Evolutionary conservation across 257 asterid genomes (phyloP), one percentile per base, ranked within the genome.

Genomic region (Plantago major): DNA sequence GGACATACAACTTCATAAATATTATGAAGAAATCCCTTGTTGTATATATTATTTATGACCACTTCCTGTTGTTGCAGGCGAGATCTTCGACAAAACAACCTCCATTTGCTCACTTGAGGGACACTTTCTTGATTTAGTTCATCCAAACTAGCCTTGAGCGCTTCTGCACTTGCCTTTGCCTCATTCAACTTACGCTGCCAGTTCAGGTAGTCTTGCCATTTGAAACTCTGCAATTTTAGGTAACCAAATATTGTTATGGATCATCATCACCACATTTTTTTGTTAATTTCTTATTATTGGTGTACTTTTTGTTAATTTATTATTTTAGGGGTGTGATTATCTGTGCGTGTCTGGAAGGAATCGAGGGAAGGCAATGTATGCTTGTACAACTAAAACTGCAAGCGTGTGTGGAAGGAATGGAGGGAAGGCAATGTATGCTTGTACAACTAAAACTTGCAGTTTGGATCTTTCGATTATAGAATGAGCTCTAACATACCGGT

Each of bases 111-210:
- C 73, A 71, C 83, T 37, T 57, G 84, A 47, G 73, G 81, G 78
- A 74, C 83, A 66, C 16, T 76, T 62, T 83, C 85, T 67, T 74
- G 75, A 72, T 72, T 67, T 46, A 92, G 58, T 74, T 77, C 91
- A 68, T 63, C 78, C 71, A 89, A 76, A 82, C 94, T 84, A 44
- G 76, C 85, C 74, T 79, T 93, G 15, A 93, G 77, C 62, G 96
- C 97, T 46, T 71, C 91, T 46, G 91, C 94, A 67, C 97, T 89
- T 16, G 82, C 90, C 83, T 85, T 87, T 46, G 97, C 97, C 74
- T 82, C 97, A 0, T 79, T 82, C 48, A 87, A 78, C 77, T 84
- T 93, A 78, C 83, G 77, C 78, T 85, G 93, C 95, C 89, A 89
- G 73, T 81, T 78, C 74, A 89, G 65, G 42, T 87, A 71, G n/a